Base-by-base conservation (phyloP, 108 stramenopile genomes). In the Schizochytrium sp. region DNA sequence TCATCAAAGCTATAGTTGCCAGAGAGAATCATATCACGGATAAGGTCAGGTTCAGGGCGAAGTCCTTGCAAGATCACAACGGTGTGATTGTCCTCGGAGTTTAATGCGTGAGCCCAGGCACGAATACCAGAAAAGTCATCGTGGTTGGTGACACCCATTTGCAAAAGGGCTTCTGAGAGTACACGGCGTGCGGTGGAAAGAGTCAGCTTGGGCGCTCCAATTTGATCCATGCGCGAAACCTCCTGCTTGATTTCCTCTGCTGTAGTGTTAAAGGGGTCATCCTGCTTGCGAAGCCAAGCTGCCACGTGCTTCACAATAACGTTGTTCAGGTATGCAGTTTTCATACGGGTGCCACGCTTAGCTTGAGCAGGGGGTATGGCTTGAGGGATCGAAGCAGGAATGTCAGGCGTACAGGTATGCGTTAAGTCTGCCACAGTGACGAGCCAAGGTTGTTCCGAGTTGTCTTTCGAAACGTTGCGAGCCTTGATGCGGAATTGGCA, bases 141-240 rank as follows among this genome's bases (percentile, higher is more conserved):
- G 53, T 83, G 76, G 76, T 83, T 83, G 76, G 76, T 83, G 47
- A 83, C 76, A n/a, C 76, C 76, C 47, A 83, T 83, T 1, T 83
- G 76, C 50, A 83, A 0, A 40, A 83, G 76, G 15, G 76, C 76
- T 40, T 83, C 76, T 13, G 53, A 49, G 45, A 83, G 47, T 13
- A 83, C 76, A 40, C 76, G 76, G 50, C 76, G 76, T 5, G 76
- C 76, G 28, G 76, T 83, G 76, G 50, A 55, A 5, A 55, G 47
- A 8, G 53, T 55, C 12, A 83, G 47, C 38, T 83, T 83, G 76
- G 76, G 76, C 8, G 50, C 50, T n/a, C 76, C 76, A 2, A 83
- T 83, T 10, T 38, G n/a, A 53, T 83, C 28, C 50, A 83, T 55
- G 45, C 47, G 50, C 76, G 76, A 49, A 38, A 83, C 50, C n/a